phyloP scores from a whole-genome alignment of 2,329 filamentous ascomycete species.

The Arthrobotrys pseudoclavata region DNA sequence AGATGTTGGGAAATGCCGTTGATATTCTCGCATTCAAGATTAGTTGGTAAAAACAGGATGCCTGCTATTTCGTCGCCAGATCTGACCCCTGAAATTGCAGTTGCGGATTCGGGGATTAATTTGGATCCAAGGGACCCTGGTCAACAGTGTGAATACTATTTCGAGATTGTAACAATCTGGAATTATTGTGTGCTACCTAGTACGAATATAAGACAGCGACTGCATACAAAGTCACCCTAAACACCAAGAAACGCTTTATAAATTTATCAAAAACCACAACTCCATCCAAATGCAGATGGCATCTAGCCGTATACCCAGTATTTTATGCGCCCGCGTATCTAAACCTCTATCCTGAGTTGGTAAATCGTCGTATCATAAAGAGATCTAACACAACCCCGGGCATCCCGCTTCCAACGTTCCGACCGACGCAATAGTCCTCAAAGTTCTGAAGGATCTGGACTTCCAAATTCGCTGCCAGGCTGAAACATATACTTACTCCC shows the following conservation, averaged over 20 bases:
- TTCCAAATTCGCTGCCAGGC: slow-evolving; percentile 7
- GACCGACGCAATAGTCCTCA: neutral
- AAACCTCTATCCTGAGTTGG: neutral
- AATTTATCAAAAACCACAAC: neutral
- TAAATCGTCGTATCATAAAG: neutral
- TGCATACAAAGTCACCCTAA: neutral
- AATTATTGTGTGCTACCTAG: neutral
- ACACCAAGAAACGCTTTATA: neutral
- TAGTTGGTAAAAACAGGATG: too few species aligned
- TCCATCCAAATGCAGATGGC: neutral
- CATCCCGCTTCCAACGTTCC: neutral
- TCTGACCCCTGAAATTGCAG: too few species aligned
- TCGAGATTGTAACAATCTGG: neutral
- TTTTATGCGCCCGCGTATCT: neutral
- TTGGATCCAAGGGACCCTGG: too few species aligned
- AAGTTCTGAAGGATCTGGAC: slow-evolving; percentile 17
- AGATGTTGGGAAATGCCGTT: too few species aligned
- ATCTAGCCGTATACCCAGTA: neutral
- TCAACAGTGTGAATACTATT: too few species aligned
- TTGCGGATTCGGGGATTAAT: too few species aligned
- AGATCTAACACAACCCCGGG: neutral
- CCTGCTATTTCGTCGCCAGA: too few species aligned
- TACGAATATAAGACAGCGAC: neutral
- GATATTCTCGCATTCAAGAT: too few species aligned
- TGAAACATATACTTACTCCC: slow-evolving; percentile 24